Evolutionary conservation across 148 eudicot genomes (phyloP), one percentile per base, ranked within the genome.

Genomic region (Selenicereus undatus): DNA sequence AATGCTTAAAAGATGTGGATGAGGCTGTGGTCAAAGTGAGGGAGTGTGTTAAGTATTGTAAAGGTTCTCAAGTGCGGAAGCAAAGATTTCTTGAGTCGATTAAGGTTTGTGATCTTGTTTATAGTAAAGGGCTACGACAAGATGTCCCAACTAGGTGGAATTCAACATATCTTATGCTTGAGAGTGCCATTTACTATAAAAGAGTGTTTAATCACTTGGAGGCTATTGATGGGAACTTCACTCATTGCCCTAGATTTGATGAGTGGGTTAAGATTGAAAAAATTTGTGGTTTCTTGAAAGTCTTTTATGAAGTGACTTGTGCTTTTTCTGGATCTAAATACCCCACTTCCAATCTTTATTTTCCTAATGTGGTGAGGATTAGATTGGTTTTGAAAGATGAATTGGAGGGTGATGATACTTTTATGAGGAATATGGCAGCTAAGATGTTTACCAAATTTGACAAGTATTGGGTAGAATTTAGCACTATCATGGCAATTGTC

Each of bases 271-370:
- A 13, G 16, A 73, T 73, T 73, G 56, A 42, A 9, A 73, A 73
- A 22, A 39, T 72, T 73, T 39, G 13, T 12, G 26, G 45, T 51
- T 43, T 43, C 30, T 51, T 79, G 36, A 30, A 79, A 22, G 48
- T 79, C 2, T 79, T 50, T 32, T n/a, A 12, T 50, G 69, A 73
- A 79, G 66, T 69, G 50, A 50, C 81, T 29, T 30, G 64, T 48
- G 48, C 13, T 0, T 51, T 79, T 24, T 69, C 75, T 30, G 20
- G 48, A 45, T 9, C 66, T 2, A 79, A 70, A 8, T 79, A 68
- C 69, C 81, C 81, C 6, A 79, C 74, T 8, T 30, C 65, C 9
- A 79, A 69, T 30, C 42, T 69, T 11, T 79, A 79, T 22, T 69
- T 79, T 6, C 11, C 50, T 30, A 30, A 21, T 64, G 56, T 77